Evolutionary conservation across 2,329 filamentous ascomycete genomes (phyloP).

Genomic region (Cladophialophora chaetospira): DNA sequence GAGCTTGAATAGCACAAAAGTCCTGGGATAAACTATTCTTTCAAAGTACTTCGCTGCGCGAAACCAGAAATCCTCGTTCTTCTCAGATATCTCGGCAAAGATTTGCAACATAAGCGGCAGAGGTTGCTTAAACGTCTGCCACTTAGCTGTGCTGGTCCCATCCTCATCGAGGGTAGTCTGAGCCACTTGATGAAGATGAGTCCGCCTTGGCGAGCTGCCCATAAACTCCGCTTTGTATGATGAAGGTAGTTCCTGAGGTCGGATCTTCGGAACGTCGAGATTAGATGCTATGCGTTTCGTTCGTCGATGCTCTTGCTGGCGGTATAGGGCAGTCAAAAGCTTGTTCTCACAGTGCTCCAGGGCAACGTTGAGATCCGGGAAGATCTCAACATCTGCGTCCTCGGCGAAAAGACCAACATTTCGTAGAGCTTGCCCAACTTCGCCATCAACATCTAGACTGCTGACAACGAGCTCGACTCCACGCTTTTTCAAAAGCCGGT

Average conservation of each 20-base stretch:
- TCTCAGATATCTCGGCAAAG: slow-evolving; percentile 83
- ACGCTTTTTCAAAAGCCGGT: slow-evolving; percentile 75
- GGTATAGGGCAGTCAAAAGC: slow-evolving; percentile 78
- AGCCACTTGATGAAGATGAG: slow-evolving; percentile 76
- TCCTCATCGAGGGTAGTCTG: slow-evolving; percentile 71
- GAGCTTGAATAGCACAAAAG: slow-evolving; percentile 73
- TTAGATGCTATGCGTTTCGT: slow-evolving; percentile 19
- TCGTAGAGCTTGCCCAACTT: slow-evolving; percentile 75
- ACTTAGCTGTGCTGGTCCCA: slow-evolving; percentile 62
- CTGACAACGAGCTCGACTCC: slow-evolving; percentile 81
- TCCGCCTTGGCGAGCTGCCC: slow-evolving; percentile 76
- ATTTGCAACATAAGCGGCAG: slow-evolving; percentile 89
- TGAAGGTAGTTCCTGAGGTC: slow-evolving; percentile 28
- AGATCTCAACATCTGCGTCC: slow-evolving; percentile 73
- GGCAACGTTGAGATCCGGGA: slow-evolving; percentile 88
- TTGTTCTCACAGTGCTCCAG: slow-evolving; percentile 95
- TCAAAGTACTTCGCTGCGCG: slow-evolving; percentile 74
- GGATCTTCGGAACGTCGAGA: slow-evolving; percentile 30
- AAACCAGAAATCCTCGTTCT: slow-evolving; percentile 97
- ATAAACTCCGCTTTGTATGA: slow-evolving; percentile 51
- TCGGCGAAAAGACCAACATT: slow-evolving; percentile 81
- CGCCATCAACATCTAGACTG: slow-evolving; percentile 73
- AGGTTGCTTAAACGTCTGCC: slow-evolving; percentile 86
- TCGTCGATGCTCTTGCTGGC: slow-evolving; percentile 59
- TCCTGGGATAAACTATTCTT: slow-evolving; percentile 66